Base-by-base conservation (phyloP, 768 basidiomycete genomes). In the Fistulinella prunicolor region DNA sequence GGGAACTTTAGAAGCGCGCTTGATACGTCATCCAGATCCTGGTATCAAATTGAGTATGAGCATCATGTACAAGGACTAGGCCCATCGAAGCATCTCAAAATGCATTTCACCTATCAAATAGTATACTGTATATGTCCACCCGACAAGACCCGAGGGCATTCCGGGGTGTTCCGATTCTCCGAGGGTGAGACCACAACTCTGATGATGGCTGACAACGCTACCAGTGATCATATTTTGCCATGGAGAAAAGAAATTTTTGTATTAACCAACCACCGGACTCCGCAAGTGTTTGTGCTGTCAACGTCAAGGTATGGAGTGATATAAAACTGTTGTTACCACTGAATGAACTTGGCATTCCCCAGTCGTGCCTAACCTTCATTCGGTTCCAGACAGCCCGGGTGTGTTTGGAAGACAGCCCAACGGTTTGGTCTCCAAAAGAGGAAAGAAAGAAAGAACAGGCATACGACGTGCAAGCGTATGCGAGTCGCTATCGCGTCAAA, bases 141-240 rank as follows among this genome's bases (percentile, higher is more conserved):
- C 51, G 43, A 44, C 29, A 10, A 44, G 19, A 6, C 47, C 49
- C 45, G 54, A 34, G 21, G 3, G 8, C 9, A 14, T 41, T 13
- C 50, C 50, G 55, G 9, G 32, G 13, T 0, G 19, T 6, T 32
- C 55, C 55, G 54, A 44, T n/a, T n/a, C n/a, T n/a, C n/a, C n/a
- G n/a, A 39, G 22, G n/a, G 37, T 38, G 37, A 30, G 14, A 13
- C 8, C 13, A 12, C 29, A 23, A 16, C 21, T 12, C 38, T 14
- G 38, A 23, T n/a, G 7, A 29, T 23, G 8, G 14, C 22, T 9
- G 40, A 42, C 22, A 12, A n/a, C 17, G n/a, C 35, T 6, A 19
- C n/a, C 23, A 14, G 24, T 30, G 28, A 17, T 3, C 20, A 17
- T 2, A 19, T 19, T 23, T 10, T 14, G 10, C 19, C 17, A 29